These are phyloP conservation scores for Xylaria castorea DNA, from an alignment of 495 filamentous ascomycete species.

Conservation along the genomic window DNA sequence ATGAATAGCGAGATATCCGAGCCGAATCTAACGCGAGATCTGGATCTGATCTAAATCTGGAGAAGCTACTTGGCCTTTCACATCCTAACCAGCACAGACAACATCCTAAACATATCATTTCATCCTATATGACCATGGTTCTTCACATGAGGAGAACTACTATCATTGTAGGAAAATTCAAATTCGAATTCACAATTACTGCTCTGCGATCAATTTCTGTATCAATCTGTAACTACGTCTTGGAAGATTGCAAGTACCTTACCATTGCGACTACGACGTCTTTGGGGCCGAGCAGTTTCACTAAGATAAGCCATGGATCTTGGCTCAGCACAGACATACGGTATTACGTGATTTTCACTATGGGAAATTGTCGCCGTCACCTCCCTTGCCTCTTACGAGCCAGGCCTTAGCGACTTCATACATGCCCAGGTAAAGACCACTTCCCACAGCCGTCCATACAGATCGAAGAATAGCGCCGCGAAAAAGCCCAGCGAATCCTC, in stretches of 20 bases:
- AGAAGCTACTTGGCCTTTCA: background rate
- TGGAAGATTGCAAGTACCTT: background rate
- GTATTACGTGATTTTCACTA: conserved; percentile 8
- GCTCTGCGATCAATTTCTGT: background rate
- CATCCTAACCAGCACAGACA: background rate
- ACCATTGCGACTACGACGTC: background rate
- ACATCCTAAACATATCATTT: background rate
- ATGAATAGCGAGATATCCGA: background rate
- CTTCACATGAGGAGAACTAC: background rate
- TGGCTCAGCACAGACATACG: background rate
- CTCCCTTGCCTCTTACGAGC: conserved; percentile 59
- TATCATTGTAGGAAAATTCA: background rate
- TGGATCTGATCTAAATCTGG: conserved; percentile 4
- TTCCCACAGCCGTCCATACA: conserved; percentile 81
- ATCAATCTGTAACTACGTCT: background rate
- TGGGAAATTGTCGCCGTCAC: conserved; percentile 2
- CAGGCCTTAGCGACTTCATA: conserved; percentile 82
- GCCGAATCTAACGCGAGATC: background rate
- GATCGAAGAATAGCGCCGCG: conserved; percentile 75
- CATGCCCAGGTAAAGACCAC: conserved; percentile 82
- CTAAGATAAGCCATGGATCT: background rate
- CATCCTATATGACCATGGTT: background rate
- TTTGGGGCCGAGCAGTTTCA: conserved; percentile 7
- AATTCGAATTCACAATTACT: background rate
- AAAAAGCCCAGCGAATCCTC: conserved; percentile 76